phyloP scores from a whole-genome alignment of 2,329 filamentous ascomycete genomes.

The Aspergillus fumigatus region DNA sequence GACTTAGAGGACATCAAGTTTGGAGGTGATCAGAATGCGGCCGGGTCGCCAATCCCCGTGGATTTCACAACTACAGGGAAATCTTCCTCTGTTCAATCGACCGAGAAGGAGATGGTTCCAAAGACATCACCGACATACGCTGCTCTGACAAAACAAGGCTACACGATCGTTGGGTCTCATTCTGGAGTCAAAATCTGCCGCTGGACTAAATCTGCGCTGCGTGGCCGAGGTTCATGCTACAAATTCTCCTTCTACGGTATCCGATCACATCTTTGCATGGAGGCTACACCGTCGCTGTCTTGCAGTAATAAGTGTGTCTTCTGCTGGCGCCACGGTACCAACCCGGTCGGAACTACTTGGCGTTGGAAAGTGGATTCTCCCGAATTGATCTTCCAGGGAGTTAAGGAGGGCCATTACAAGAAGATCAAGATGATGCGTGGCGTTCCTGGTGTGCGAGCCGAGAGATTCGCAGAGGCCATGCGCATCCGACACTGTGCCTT shows the following conservation, averaged over 20 bases:
- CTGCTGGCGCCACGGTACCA: constrained; percentile 97
- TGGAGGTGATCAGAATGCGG: constrained; percentile 25
- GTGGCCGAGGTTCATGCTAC: constrained; percentile 92
- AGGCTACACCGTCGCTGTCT: constrained; percentile 89
- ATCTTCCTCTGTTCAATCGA: constrained; percentile 29
- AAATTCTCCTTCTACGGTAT: constrained; percentile 98
- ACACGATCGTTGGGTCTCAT: constrained; percentile 90
- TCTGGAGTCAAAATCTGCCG: constrained; percentile 97
- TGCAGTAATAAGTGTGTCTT: constrained; percentile 99
- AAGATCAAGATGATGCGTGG: constrained; percentile 98
- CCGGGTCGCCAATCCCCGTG: constrained; percentile 59
- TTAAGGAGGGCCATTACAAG: constrained; percentile 88
- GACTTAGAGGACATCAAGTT: constrained; percentile 79
- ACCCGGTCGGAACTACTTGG: constrained; percentile 95
- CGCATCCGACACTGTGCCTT: constrained; percentile 89
- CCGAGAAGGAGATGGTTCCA: constrained; percentile 88
- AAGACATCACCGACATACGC: constrained; percentile 82
- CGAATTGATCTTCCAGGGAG: constrained; percentile 81
- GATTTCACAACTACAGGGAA: constrained; percentile 68
- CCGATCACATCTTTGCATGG: constrained; percentile 95
- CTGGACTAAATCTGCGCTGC: constrained; percentile 95
- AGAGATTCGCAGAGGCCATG: constrained; percentile 90
- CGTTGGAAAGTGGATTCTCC: constrained; percentile 92
- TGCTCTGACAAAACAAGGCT: constrained; percentile 91
- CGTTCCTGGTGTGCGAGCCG: constrained; percentile 84